Conservation (phyloP, 2,329 filamentous ascomycete species). For the Aureobasidium leucospermi region DNA sequence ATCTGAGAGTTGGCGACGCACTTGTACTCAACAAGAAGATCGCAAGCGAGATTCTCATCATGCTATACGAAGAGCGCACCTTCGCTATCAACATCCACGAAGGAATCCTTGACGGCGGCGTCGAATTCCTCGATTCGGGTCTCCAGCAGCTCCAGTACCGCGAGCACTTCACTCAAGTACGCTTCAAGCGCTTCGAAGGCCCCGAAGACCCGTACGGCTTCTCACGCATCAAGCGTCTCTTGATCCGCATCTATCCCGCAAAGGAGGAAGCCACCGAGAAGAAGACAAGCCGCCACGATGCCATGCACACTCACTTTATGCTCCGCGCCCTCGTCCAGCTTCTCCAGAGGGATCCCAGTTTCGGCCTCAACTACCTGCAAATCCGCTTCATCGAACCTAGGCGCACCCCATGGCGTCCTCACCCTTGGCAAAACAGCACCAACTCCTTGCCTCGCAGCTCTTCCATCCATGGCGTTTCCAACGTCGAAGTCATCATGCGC, state of each 20-base stretch:
- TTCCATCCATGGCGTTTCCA: constrained; percentile 20
- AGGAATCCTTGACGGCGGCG: constrained; percentile 23
- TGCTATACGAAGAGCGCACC: constrained; percentile 23
- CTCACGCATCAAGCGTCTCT: constrained; percentile 23
- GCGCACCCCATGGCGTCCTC: background rate
- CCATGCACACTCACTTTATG: constrained; percentile 27
- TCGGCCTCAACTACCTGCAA: constrained; percentile 14
- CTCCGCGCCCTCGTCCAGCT: constrained; percentile 21
- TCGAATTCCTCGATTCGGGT: constrained; percentile 26
- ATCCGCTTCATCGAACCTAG: constrained; percentile 19
- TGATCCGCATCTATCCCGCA: constrained; percentile 22
- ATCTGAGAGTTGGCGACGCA: constrained; percentile 14
- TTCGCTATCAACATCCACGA: constrained; percentile 9
- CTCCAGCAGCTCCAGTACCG: constrained; percentile 25
- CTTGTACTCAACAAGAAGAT: constrained; percentile 23
- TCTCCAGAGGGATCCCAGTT: constrained; percentile 21
- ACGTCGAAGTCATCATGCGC: constrained; percentile 24
- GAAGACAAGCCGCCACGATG: constrained; percentile 16
- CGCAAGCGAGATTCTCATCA: constrained; percentile 17
- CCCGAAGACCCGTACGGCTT: constrained; percentile 22
- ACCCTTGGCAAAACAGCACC: background rate
- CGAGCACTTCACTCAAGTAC: constrained; percentile 18
- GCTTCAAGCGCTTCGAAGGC: constrained; percentile 23
- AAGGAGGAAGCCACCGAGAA: background rate
- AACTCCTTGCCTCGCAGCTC: constrained; percentile 18